Percentiles rank a stretch among this genome's conserved stretches.
phyloP scores from a whole-genome alignment of 2,329 filamentous ascomycete species.

The Calonectria multiphialidica region DNA sequence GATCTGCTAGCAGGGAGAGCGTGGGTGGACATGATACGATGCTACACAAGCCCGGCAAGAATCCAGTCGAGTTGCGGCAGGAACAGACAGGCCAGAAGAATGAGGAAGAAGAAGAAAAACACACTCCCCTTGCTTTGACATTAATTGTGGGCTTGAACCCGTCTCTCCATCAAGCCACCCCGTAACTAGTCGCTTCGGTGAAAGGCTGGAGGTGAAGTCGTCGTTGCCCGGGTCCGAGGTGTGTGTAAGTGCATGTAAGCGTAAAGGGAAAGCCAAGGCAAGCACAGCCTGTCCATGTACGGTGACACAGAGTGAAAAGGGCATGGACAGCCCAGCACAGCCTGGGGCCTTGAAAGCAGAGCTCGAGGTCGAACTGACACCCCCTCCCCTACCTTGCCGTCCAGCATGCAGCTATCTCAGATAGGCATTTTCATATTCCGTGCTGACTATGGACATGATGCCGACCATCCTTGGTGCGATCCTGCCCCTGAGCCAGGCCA shows the following conservation, averaged over 20 bases:
- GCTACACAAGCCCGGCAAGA: conserved; percentile 23
- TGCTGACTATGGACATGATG: conserved; percentile 7
- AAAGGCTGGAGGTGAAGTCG: conserved; percentile 1
- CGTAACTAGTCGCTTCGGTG: neutral
- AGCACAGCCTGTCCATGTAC: neutral
- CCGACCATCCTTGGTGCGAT: conserved; percentile 10
- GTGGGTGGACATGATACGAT: conserved; percentile 37
- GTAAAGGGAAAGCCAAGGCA: neutral
- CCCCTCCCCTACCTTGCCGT: neutral
- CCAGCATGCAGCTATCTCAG: conserved; percentile 22
- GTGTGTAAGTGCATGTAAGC: conserved; percentile 16
- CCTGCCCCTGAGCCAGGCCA: conserved; percentile 6
- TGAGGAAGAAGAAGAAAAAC: conserved; percentile 13
- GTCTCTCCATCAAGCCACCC: conserved; percentile 9
- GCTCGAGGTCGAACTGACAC: conserved; percentile 22
- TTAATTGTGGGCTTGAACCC: conserved; percentile 12
- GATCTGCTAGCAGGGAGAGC: conserved; percentile 36
- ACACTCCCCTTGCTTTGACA: conserved; percentile 14
- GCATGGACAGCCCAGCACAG: neutral
- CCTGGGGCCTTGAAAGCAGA: neutral
- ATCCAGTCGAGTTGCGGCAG: conserved; percentile 20
- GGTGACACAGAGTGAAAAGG: conserved; percentile 7
- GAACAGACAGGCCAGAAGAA: conserved; percentile 18
- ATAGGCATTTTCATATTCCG: conserved; percentile 17
- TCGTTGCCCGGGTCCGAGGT: neutral